Conservation (phyloP, 257 asterid genomes). For the Solanum infundibuliforme region DNA sequence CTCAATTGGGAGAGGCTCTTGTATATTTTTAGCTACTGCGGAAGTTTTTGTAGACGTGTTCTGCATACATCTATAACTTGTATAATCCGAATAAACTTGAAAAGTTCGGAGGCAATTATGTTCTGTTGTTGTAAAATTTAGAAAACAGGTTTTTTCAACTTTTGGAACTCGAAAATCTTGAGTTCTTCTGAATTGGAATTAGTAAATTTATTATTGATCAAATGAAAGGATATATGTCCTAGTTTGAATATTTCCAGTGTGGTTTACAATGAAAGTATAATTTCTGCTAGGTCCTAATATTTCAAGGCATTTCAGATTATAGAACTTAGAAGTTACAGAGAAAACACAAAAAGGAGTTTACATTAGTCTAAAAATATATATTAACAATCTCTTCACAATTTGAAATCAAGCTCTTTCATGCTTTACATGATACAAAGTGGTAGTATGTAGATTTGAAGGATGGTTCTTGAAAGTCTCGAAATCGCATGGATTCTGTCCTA, state of each 20-base stretch:
- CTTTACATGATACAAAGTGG: slow-evolving; percentile 24
- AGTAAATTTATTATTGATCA: neutral
- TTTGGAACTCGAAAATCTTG: neutral
- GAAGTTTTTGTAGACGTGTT: neutral
- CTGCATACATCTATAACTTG: neutral
- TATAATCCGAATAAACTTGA: neutral
- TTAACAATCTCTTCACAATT: slow-evolving; percentile 31
- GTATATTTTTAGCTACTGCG: neutral
- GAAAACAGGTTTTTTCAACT: neutral
- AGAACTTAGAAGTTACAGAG: neutral
- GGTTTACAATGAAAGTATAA: neutral
- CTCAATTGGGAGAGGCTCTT: neutral
- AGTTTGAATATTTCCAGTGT: neutral
- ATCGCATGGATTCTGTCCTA: slow-evolving; percentile 4
- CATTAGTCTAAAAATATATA: neutral
- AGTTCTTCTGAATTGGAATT: neutral
- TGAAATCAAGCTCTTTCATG: slow-evolving; percentile 1
- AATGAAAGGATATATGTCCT: neutral
- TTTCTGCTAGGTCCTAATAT: neutral
- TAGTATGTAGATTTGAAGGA: slow-evolving; percentile 12
- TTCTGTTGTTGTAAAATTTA: neutral
- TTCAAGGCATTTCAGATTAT: neutral
- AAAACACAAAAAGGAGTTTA: neutral
- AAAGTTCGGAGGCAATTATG: neutral
- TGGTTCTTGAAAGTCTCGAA: slow-evolving; percentile 27